Evolutionary conservation across 768 basidiomycete genomes (phyloP).

Genomic region (Phallus indusiatus): DNA sequence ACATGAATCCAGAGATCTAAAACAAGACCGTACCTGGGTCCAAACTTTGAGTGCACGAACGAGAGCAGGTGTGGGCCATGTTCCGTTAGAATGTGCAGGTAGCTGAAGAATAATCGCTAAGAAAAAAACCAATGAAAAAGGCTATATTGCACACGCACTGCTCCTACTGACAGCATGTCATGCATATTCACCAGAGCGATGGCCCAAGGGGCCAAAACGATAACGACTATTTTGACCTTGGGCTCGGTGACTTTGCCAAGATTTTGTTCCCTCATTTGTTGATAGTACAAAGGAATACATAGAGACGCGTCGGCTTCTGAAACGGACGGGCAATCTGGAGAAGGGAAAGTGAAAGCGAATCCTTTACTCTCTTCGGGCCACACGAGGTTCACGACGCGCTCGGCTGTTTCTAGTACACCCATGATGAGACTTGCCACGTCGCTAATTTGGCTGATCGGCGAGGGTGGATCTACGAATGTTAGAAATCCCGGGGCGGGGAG

Average conservation of each 20-base stretch:
- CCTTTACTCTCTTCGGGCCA: neutral
- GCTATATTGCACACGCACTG: neutral
- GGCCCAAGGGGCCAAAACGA: conserved; percentile 2
- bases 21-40: neutral
- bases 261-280: neutral
- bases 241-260: neutral
- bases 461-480: neutral
- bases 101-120: neutral
- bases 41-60: neutral
- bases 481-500: neutral
- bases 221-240: neutral
- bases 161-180: neutral
- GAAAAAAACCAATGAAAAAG: too few relatives aligned
- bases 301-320: neutral
- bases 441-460: neutral
- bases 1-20: neutral
- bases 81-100: neutral
- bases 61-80: neutral
- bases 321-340: neutral
- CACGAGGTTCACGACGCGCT: neutral
- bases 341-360: neutral
- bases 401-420: neutral
- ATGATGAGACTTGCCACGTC: neutral
- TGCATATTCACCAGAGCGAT: neutral
- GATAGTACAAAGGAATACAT: neutral